Base-by-base conservation (phyloP, 306 rosid species). In the Glycine latifolia region DNA sequence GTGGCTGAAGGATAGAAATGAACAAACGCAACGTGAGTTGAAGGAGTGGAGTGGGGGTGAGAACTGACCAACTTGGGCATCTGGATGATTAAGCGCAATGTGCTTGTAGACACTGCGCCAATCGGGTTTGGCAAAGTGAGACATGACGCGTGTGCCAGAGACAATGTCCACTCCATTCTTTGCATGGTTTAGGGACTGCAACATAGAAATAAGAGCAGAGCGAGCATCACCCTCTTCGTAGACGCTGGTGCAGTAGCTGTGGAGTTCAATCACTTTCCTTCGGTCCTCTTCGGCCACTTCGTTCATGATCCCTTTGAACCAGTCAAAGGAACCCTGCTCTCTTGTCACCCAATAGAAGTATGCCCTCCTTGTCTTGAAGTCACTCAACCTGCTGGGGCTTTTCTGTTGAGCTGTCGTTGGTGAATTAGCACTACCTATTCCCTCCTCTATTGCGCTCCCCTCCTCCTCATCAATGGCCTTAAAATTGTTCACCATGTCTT, bases 181-280 rank as follows among this genome's bases (percentile, higher is more conserved):
- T 7, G 90, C 91, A 68, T 89, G 95, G 65, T 71, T 79, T 49
- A 91, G 72, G 6, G 90, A 77, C 82, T 91, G 95, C 39, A 89
- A 70, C 93, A 91, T 91, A 49, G 88, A 81, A 59, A 91, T 91
- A 75, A 91, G 93, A 56, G 95, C 95, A 69, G 93, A 91, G 37
- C 95, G 90, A 73, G 93, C 93, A 65, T 91, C 95, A 17, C 91
- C 93, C 60, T 91, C 88, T 72, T 91, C 93, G 11, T 89, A 89
- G 49, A 91, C 93, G 44, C 95, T 88, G 55, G 93, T 91, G 85
- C 93, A 91, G 71, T 91, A 91, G 69, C 89, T 91, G 74, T 91
- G 91, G 37, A 91, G 89, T 71, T 91, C 95, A 76, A 91, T 89
- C 6, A 78, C 86, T 61, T 88, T 85, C 9, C 83, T 80, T 33